These are phyloP conservation scores for Rhinocladiella mackenziei DNA, from an alignment of 2,329 filamentous ascomycete species.

Conservation along the genomic window DNA sequence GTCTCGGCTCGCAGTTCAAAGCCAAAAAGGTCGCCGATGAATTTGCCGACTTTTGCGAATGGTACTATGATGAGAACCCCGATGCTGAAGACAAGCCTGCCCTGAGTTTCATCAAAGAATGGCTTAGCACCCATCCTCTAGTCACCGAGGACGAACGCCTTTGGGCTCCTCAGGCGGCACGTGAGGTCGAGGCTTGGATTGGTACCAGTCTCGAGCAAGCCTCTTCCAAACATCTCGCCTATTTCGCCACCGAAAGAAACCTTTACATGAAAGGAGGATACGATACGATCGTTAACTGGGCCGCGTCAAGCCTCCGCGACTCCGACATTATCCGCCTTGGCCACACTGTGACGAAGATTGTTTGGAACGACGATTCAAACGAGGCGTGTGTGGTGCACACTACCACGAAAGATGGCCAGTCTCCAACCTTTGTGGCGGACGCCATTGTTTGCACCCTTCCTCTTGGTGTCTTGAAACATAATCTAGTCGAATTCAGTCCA, in stretches of 20 bases:
- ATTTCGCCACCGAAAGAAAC: constrained; percentile 44
- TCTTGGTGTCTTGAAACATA: constrained; percentile 39
- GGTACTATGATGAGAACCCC: constrained; percentile 41
- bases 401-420: constrained; percentile 22
- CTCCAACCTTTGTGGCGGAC: constrained; percentile 33
- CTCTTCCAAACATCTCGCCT: constrained; percentile 42
- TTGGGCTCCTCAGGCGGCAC: constrained; percentile 44
- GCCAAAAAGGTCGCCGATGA: constrained; percentile 47
- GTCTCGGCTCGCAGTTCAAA: constrained; percentile 45
- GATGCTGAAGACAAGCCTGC: constrained; percentile 41
- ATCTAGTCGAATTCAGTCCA: constrained; percentile 41
- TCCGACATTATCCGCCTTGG: constrained; percentile 38
- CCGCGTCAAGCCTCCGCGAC: constrained; percentile 37
- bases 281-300: constrained; percentile 43
- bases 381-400: constrained; percentile 25
- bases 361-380: constrained; percentile 36
- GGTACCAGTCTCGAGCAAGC: constrained; percentile 42
- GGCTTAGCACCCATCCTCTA: constrained; percentile 40
- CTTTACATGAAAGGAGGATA: constrained; percentile 48
- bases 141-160: constrained; percentile 42
- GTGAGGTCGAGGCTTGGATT: constrained; percentile 45
- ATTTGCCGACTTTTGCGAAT: constrained; percentile 42
- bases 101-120: constrained; percentile 41
- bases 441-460: constrained; percentile 41
- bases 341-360: constrained; percentile 39